Percentiles rank a stretch among this genome's conserved stretches.
Conservation (phyloP, 148 eudicot genomes). For the Tetragonia tetragonoides region DNA sequence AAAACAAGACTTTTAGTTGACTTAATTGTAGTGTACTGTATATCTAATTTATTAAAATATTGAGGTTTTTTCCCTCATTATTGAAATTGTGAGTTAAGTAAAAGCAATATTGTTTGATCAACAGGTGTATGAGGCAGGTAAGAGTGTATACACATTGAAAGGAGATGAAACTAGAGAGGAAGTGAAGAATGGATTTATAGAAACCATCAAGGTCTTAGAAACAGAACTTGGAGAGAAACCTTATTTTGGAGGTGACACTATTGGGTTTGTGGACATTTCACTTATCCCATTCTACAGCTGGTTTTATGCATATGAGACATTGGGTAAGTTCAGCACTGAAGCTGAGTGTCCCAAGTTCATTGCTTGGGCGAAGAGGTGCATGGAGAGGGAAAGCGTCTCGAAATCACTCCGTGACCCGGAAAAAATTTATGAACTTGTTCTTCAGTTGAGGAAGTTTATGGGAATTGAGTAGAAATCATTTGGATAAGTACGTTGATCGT, state of each 20-base stretch:
- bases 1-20: no score
- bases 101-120: not conserved
- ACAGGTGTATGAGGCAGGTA: not conserved
- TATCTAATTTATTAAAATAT: no score
- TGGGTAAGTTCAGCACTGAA: not conserved
- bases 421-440: conserved; percentile 2
- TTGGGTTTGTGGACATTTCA: conserved; percentile 15
- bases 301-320: conserved; percentile 13
- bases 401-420: conserved; percentile 2
- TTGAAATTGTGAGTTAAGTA: no score
- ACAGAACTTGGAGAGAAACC: conserved; percentile 18
- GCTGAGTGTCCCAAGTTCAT: conserved; percentile 14
- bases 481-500: not conserved
- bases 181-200: conserved; percentile 13
- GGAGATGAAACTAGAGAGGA: not conserved
- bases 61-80: no score
- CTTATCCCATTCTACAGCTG: conserved; percentile 11
- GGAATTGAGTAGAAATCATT: not conserved
- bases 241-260: conserved; percentile 11
- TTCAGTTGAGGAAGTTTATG: not conserved
- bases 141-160: conserved; percentile 11
- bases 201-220: not conserved
- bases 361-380: conserved; percentile 25
- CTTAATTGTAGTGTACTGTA: no score
- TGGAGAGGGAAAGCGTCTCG: conserved; percentile 15